Evolutionary conservation across 345 rosid genomes (phyloP).

Genomic region (Hibiscus mutabilis): DNA sequence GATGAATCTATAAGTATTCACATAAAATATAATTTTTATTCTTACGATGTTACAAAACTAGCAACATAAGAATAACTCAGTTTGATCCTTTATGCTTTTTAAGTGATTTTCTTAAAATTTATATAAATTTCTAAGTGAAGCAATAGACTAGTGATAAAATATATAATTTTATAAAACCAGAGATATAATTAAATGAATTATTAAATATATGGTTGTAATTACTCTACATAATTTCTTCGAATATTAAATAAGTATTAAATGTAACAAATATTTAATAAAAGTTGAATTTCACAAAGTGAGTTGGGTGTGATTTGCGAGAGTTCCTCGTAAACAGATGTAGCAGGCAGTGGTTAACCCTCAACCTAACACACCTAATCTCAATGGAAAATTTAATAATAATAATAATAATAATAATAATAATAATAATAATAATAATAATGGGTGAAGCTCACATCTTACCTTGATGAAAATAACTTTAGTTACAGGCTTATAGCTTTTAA

Average conservation of each 20-base stretch:
- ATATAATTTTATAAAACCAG: background rate
- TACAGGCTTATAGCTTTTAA: background rate
- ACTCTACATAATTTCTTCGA: too few species aligned
- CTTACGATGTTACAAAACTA: background rate
- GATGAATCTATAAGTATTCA: background rate
- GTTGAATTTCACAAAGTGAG: background rate
- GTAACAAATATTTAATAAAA: too few species aligned
- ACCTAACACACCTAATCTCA: constrained; percentile 27
- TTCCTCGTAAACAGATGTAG: background rate
- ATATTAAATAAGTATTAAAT: too few species aligned
- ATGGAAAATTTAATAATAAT: background rate
- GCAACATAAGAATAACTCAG: background rate
- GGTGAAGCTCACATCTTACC: background rate
- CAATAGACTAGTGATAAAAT: background rate
- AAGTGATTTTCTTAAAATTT: background rate
- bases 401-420: background rate
- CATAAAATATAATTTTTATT: background rate
- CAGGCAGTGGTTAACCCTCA: constrained; percentile 7
- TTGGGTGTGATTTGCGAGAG: constrained; percentile 7
- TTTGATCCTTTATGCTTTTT: background rate
- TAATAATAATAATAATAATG: background rate
- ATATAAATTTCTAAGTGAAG: background rate
- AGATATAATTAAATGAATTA: too few species aligned
- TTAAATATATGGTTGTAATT: too few species aligned
- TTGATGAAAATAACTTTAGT: constrained; percentile 13